These are phyloP conservation scores for Lachancea dasiensis DNA, from an alignment of 805 yeast species.

Conservation along the genomic window DNA sequence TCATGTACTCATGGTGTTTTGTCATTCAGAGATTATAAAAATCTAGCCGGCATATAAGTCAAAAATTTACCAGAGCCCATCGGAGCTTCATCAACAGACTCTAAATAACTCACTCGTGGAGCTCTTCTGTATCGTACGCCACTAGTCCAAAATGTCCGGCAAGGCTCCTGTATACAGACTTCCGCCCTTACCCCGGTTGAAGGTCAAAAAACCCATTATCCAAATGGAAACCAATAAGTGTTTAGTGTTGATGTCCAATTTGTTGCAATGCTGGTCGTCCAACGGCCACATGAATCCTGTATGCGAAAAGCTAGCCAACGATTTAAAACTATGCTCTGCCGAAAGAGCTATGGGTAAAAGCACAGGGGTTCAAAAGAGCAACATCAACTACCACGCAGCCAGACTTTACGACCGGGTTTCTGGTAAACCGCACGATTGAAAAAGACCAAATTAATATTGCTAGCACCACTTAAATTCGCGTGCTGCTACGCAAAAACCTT, in stretches of 20 bases:
- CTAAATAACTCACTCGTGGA: too few relatives aligned
- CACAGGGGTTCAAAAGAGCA: constrained; percentile 31
- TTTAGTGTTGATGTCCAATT: constrained; percentile 71
- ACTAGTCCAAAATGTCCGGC: constrained; percentile 26
- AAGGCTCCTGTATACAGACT: constrained; percentile 39
- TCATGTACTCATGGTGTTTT: too few relatives aligned
- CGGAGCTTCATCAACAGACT: too few relatives aligned
- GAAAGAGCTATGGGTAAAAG: constrained; percentile 26
- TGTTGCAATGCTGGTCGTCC: constrained; percentile 94
- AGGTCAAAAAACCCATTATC: constrained; percentile 58
- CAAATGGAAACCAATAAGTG: constrained; percentile 64
- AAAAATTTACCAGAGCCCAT: not conserved
- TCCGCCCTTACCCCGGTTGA: constrained; percentile 71
- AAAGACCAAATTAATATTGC: not conserved
- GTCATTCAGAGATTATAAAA: too few relatives aligned
- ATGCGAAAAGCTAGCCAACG: constrained; percentile 61
- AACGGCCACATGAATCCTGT: constrained; percentile 74
- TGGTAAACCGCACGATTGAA: constrained; percentile 40
- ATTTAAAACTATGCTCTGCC: constrained; percentile 70
- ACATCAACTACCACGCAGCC: constrained; percentile 49
- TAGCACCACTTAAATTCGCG: not conserved
- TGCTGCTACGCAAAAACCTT: not conserved
- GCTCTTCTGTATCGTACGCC: not conserved
- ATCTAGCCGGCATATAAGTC: too few relatives aligned
- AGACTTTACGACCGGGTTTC: constrained; percentile 44